Percentiles rank a stretch among this genome's conserved stretches.
phyloP scores from a whole-genome alignment of 2,329 filamentous ascomycete genomes.

The Polytolypa hystricis region DNA sequence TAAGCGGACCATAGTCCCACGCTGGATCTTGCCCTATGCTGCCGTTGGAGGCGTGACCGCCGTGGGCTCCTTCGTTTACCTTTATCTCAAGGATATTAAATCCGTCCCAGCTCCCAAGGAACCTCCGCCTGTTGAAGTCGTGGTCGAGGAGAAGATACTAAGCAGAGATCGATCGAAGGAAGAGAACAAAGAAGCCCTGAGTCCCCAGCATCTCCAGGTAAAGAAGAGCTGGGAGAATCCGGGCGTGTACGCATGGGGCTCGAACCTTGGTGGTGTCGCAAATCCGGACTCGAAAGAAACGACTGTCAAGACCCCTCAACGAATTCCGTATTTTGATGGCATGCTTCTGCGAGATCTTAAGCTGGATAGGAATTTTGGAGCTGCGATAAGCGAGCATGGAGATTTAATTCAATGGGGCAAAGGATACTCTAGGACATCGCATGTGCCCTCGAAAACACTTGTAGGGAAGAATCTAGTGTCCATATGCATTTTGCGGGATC shows the following conservation, averaged over 20 bases:
- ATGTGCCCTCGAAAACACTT: constrained; percentile 58
- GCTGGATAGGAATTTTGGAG: constrained; percentile 69
- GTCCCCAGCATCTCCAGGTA: constrained; percentile 78
- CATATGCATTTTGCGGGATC: constrained; percentile 66
- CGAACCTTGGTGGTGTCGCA: constrained; percentile 72
- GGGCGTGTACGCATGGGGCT: constrained; percentile 89
- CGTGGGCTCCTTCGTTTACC: constrained; percentile 1
- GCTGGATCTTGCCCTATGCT: constrained; percentile 1
- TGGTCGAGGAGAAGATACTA: constrained; percentile 57
- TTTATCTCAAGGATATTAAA: constrained; percentile 5
- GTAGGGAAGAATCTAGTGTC: constrained; percentile 70
- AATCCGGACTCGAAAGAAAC: constrained; percentile 70
- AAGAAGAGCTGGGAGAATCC: constrained; percentile 71
- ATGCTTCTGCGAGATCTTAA: constrained; percentile 79
- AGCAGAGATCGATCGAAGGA: constrained; percentile 48
- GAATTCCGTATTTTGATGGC: constrained; percentile 73
- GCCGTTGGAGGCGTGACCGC: constrained; percentile 1
- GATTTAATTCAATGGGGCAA: constrained; percentile 87
- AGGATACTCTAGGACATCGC: constrained; percentile 56
- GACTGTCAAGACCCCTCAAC: constrained; percentile 66
- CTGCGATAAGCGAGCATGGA: constrained; percentile 75
- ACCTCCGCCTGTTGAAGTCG: constrained; percentile 31
- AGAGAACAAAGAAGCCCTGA: constrained; percentile 64
- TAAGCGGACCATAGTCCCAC: background rate
- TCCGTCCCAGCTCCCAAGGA: background rate